Evolutionary conservation across 2,329 filamentous ascomycete genomes (phyloP).

Genomic region (Aspergillus sp.): DNA sequence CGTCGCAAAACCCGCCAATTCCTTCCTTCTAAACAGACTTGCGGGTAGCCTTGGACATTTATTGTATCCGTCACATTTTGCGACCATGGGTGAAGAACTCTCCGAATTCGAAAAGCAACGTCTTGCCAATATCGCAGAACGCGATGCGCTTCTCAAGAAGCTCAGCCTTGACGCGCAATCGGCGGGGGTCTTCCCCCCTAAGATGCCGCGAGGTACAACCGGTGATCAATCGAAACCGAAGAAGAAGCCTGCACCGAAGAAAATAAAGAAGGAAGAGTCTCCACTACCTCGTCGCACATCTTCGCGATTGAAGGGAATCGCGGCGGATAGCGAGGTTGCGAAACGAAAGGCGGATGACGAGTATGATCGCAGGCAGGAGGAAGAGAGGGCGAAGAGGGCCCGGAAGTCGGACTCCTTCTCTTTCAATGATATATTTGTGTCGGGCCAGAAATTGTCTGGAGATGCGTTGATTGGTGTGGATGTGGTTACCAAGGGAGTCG

Average conservation of each 20-base stretch:
- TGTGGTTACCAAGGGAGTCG: constrained; percentile 63
- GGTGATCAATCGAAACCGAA: constrained; percentile 52
- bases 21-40: background rate
- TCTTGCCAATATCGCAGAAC: constrained; percentile 81
- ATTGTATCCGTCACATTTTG: background rate
- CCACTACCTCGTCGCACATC: constrained; percentile 59
- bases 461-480: constrained; percentile 64
- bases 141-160: constrained; percentile 77
- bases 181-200: constrained; percentile 63
- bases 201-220: constrained; percentile 50
- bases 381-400: constrained; percentile 61
- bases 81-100: constrained; percentile 50
- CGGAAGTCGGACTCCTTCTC: constrained; percentile 68
- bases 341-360: constrained; percentile 70
- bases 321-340: constrained; percentile 66
- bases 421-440: constrained; percentile 75
- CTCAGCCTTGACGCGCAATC: constrained; percentile 67
- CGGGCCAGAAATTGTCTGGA: constrained; percentile 70
- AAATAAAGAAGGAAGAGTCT: constrained; percentile 62
- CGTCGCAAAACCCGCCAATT: background rate
- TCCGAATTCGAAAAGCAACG: constrained; percentile 86
- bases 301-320: constrained; percentile 61
- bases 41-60: background rate
- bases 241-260: constrained; percentile 49
- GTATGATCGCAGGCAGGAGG: constrained; percentile 56